These are phyloP conservation scores for Aspergillus floridensis DNA, from an alignment of 2,329 filamentous ascomycete genomes.

Conservation along the genomic window DNA sequence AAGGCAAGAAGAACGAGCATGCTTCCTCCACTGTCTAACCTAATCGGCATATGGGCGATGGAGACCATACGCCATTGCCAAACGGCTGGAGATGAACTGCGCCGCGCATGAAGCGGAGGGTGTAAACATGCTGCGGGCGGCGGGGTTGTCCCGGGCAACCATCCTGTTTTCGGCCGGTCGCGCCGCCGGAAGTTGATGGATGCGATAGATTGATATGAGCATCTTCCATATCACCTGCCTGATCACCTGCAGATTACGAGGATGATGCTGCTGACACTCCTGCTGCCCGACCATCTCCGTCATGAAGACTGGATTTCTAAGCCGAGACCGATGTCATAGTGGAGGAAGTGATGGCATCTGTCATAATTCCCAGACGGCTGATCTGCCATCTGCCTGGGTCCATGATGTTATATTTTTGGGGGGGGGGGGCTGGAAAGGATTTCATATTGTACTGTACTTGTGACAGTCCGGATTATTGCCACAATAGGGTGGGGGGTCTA, in stretches of 20 bases:
- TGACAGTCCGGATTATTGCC: not conserved
- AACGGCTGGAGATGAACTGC: slow-evolving; percentile 25
- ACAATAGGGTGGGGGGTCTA: not conserved
- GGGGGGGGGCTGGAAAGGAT: not conserved
- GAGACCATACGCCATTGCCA: slow-evolving; percentile 16
- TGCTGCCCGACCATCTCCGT: not conserved
- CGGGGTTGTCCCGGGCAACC: slow-evolving; percentile 36
- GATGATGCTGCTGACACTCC: too few relatives aligned
- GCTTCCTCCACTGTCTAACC: slow-evolving; percentile 14
- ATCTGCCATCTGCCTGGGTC: not conserved
- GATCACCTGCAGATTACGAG: not conserved
- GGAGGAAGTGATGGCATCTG: slow-evolving; percentile 1
- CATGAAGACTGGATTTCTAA: not conserved
- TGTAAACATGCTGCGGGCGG: slow-evolving; percentile 34
- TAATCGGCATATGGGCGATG: slow-evolving; percentile 10
- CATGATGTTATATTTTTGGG: not conserved
- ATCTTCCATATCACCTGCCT: not conserved
- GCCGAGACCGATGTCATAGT: slow-evolving; percentile 6
- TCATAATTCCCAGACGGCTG: not conserved
- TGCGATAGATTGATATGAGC: slow-evolving; percentile 1
- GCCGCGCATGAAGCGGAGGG: slow-evolving; percentile 19
- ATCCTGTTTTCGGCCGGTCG: slow-evolving; percentile 22
- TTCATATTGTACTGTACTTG: not conserved
- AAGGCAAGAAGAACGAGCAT: slow-evolving; percentile 27
- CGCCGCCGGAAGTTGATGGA: slow-evolving; percentile 3